Percentiles rank a stretch among this genome's conserved stretches.
phyloP scores from a whole-genome alignment of 495 filamentous ascomycete genomes.

The Penicillium alfredii region DNA sequence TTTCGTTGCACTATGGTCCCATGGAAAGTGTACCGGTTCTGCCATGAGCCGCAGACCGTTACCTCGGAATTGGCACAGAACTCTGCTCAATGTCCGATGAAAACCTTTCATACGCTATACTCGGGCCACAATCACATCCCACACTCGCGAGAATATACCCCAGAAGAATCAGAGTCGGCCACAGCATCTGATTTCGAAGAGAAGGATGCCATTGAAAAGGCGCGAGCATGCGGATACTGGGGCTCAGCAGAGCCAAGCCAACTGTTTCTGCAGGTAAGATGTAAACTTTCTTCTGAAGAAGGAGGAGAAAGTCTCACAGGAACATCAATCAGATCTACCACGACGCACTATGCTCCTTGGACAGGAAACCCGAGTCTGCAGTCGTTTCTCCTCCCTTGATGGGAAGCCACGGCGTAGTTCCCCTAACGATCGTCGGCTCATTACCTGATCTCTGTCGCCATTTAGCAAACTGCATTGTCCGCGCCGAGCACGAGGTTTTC shows the following conservation, averaged over 20 bases:
- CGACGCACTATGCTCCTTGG: constrained; percentile 56
- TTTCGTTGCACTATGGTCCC: constrained; percentile 17
- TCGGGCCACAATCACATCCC: constrained; percentile 19
- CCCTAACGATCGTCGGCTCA: constrained; percentile 62
- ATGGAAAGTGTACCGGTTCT: constrained; percentile 43
- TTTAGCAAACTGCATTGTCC: constrained; percentile 68
- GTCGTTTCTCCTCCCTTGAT: constrained; percentile 67
- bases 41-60: constrained; percentile 47
- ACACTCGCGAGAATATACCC: constrained; percentile 1
- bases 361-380: constrained; percentile 47
- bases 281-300: not conserved
- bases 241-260: constrained; percentile 56
- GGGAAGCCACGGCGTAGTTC: constrained; percentile 59
- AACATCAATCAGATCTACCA: constrained; percentile 50
- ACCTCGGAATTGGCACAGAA: constrained; percentile 50
- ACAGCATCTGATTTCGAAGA: constrained; percentile 17
- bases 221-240: constrained; percentile 61
- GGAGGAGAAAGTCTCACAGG: not conserved
- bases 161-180: constrained; percentile 5
- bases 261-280: constrained; percentile 54
- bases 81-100: constrained; percentile 43
- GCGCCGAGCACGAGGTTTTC: constrained; percentile 66
- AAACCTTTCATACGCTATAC: constrained; percentile 52
- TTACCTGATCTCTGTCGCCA: constrained; percentile 66
- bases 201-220: constrained; percentile 43